Conservation (phyloP, 73 alveolate genomes). For the Diophrys appendiculata region DNA sequence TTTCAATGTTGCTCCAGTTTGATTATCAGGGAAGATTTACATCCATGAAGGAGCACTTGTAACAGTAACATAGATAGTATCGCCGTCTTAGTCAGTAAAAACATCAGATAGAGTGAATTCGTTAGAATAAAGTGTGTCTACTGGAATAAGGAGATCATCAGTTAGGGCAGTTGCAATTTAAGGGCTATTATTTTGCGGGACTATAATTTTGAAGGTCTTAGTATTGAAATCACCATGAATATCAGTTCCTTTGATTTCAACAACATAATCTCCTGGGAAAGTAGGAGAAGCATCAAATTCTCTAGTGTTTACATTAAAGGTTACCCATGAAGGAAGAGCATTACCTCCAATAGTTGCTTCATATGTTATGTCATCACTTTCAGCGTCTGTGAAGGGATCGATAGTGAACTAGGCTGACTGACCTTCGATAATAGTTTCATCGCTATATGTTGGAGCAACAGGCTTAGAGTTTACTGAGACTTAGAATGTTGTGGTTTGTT, state of each 20-base stretch:
- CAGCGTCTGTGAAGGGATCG: neutral
- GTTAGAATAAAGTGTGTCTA: neutral
- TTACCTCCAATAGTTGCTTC: neutral
- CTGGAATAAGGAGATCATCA: neutral
- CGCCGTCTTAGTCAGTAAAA: neutral
- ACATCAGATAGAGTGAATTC: neutral
- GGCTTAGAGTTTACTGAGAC: constrained; percentile 9
- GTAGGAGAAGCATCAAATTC: neutral
- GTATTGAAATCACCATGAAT: neutral
- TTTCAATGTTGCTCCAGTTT: neutral
- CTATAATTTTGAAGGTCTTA: too few relatives aligned
- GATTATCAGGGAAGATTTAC: neutral
- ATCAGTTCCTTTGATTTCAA: neutral
- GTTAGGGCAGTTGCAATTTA: neutral
- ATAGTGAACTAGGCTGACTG: neutral
- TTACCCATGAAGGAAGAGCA: constrained; percentile 2
- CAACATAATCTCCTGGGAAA: neutral
- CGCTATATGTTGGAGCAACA: constrained; percentile 8
- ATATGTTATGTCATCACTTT: neutral
- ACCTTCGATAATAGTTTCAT: neutral
- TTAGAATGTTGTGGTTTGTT: neutral
- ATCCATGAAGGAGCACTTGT: neutral
- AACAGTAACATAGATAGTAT: neutral
- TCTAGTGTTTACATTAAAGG: neutral
- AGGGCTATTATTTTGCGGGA: neutral